A percentile compares a stretch with the other conserved stretches of the same genome.
phyloP scores from a whole-genome alignment of 768 basidiomycete genomes.

The Mycena amicta region DNA sequence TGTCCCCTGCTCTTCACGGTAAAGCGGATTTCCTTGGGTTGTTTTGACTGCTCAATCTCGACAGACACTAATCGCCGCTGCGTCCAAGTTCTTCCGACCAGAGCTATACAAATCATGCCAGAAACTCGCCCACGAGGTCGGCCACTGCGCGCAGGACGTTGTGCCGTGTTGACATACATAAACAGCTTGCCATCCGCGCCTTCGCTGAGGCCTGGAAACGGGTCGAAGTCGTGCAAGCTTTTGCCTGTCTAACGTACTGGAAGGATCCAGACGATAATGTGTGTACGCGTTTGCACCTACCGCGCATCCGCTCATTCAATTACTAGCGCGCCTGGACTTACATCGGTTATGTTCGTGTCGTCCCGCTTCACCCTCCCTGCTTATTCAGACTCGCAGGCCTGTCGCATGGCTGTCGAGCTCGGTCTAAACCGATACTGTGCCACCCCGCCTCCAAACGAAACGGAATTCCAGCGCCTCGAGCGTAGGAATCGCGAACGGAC shows the following conservation, averaged over 20 bases:
- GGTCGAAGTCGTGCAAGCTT: conserved; percentile 87
- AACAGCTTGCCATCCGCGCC: conserved; percentile 65
- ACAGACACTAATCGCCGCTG: conserved; percentile 72
- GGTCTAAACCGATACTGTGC: conserved; percentile 72
- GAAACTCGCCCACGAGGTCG: conserved; percentile 63
- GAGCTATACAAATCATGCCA: conserved; percentile 68
- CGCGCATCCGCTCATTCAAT: conserved; percentile 22
- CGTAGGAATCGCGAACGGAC: conserved; percentile 85
- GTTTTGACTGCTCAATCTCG: neutral
- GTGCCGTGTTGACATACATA: neutral
- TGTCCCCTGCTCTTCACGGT: conserved; percentile 81
- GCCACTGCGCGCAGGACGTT: neutral
- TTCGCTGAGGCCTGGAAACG: conserved; percentile 79
- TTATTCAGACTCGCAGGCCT: conserved; percentile 52
- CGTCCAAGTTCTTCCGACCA: conserved; percentile 81
- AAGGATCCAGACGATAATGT: conserved; percentile 85
- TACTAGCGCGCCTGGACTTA: conserved; percentile 81
- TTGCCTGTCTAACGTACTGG: conserved; percentile 90
- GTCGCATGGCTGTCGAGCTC: conserved; percentile 86
- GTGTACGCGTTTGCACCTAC: conserved; percentile 25
- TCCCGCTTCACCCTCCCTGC: neutral
- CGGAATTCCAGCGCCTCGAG: conserved; percentile 66
- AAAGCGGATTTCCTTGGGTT: neutral
- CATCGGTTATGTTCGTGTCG: conserved; percentile 71
- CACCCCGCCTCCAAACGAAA: conserved; percentile 59